A percentile compares a stretch with the other conserved stretches of the same genome.
phyloP scores from a whole-genome alignment of 352 stramenopile species.

The Globisporangium polare region DNA sequence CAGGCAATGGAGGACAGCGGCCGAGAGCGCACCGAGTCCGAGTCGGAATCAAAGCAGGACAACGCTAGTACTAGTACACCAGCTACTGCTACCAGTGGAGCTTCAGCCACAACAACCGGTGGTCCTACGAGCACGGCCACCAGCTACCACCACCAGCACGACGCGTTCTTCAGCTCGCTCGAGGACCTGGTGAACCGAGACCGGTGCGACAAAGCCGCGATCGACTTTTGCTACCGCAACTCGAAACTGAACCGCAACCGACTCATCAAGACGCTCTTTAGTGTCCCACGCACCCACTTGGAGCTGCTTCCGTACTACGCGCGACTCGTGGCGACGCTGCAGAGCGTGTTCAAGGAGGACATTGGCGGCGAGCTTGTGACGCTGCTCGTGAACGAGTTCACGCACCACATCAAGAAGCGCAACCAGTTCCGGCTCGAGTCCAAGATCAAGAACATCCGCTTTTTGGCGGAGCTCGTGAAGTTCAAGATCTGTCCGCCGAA shows the following conservation, averaged over 20 bases:
- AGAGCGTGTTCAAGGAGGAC: slow-evolving; percentile 90
- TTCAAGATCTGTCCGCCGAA: slow-evolving; percentile 95
- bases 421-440: slow-evolving; percentile 93
- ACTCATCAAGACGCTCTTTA: slow-evolving; percentile 92
- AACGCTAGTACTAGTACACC: background rate
- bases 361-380: slow-evolving; percentile 88
- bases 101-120: slow-evolving; percentile 4
- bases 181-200: slow-evolving; percentile 94
- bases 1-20: slow-evolving; percentile 17
- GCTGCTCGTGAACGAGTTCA: slow-evolving; percentile 94
- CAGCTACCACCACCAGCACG: slow-evolving; percentile 92
- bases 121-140: slow-evolving; percentile 11
- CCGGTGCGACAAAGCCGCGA: slow-evolving; percentile 93
- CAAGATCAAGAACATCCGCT: slow-evolving; percentile 95
- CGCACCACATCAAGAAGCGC: slow-evolving; percentile 90
- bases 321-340: slow-evolving; percentile 91
- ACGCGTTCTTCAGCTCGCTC: slow-evolving; percentile 89
- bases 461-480: slow-evolving; percentile 96
- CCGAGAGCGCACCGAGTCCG: slow-evolving; percentile 14
- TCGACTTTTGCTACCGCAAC: slow-evolving; percentile 96
- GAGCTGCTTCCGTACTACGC: slow-evolving; percentile 96
- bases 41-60: slow-evolving; percentile 17
- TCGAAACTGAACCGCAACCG: slow-evolving; percentile 90
- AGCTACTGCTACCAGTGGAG: slow-evolving; percentile 9
- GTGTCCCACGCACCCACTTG: slow-evolving; percentile 90